A percentile compares a stretch with the other conserved stretches of the same genome.
phyloP scores from a whole-genome alignment of 108 stramenopile genomes.

The Nitzschia palea region DNA sequence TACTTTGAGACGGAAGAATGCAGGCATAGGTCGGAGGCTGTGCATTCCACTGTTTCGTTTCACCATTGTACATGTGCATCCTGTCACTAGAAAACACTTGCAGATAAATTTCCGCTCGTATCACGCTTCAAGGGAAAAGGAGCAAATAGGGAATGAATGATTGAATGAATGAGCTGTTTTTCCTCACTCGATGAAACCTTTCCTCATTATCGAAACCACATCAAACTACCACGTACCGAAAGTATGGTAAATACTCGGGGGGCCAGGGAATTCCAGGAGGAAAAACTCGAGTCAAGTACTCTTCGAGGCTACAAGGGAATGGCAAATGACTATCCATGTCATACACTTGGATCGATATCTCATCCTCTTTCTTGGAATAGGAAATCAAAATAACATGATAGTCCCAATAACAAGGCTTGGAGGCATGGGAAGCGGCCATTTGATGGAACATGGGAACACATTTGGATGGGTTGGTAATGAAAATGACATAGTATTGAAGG shows the following conservation, averaged over 20 bases:
- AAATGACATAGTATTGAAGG: constrained; percentile 53
- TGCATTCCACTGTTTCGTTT: constrained; percentile 59
- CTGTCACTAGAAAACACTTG: constrained; percentile 75
- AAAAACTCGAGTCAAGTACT: constrained; percentile 60
- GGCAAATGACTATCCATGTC: constrained; percentile 77
- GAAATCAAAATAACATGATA: constrained; percentile 82
- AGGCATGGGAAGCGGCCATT: constrained; percentile 33
- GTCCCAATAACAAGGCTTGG: constrained; percentile 74
- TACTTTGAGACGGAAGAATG: constrained; percentile 25
- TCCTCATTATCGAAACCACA: background rate
- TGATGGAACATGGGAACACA: constrained; percentile 81
- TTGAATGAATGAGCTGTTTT: too few relatives aligned
- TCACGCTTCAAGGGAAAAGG: too few relatives aligned
- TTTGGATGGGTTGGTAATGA: constrained; percentile 63
- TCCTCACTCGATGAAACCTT: too few relatives aligned
- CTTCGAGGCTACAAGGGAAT: constrained; percentile 62
- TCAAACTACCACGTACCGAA: constrained; percentile 44
- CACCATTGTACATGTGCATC: constrained; percentile 72
- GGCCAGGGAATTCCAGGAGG: constrained; percentile 31
- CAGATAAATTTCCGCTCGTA: constrained; percentile 56
- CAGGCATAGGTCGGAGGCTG: constrained; percentile 66
- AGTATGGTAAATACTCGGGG: constrained; percentile 48
- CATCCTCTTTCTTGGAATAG: background rate
- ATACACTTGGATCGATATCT: constrained; percentile 9
- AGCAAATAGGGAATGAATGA: too few relatives aligned